Conservation (phyloP, 257 asterid species). For the Galeopsis tetrahit region DNA sequence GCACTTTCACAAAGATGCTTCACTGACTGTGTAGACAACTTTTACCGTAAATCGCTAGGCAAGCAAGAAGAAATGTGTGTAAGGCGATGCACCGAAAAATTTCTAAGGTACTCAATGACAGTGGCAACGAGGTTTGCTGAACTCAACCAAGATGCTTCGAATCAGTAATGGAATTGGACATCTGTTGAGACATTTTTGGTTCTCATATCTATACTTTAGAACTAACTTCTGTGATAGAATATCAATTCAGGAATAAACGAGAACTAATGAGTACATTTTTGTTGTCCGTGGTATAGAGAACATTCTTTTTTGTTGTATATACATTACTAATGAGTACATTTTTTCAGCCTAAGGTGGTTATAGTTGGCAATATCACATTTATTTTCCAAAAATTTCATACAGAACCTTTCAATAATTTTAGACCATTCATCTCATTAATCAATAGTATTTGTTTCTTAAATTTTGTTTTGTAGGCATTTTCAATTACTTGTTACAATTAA, state of each 20-base stretch:
- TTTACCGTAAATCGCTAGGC: slow-evolving; percentile 43
- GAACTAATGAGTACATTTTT: neutral
- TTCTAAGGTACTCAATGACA: slow-evolving; percentile 34
- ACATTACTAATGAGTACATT: neutral
- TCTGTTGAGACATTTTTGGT: neutral
- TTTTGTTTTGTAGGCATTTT: too few species aligned
- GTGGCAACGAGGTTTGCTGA: slow-evolving; percentile 37
- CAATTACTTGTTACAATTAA: too few species aligned
- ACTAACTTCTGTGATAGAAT: slow-evolving; percentile 4
- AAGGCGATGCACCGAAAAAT: slow-evolving; percentile 34
- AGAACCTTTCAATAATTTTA: too few species aligned
- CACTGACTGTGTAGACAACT: slow-evolving; percentile 38
- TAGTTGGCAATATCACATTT: too few species aligned
- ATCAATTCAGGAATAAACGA: neutral
- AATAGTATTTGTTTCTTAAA: too few species aligned
- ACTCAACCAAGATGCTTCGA: slow-evolving; percentile 31
- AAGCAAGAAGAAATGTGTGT: slow-evolving; percentile 44
- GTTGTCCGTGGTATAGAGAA: neutral
- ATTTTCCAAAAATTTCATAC: too few species aligned
- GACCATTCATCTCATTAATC: too few species aligned
- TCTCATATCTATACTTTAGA: neutral
- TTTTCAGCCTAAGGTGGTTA: neutral
- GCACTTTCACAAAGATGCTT: slow-evolving; percentile 38
- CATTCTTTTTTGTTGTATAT: neutral
- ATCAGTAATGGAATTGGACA: slow-evolving; percentile 4